Base-by-base conservation (phyloP, 2,329 filamentous ascomycete genomes). In the Dissoconium aciculare region DNA sequence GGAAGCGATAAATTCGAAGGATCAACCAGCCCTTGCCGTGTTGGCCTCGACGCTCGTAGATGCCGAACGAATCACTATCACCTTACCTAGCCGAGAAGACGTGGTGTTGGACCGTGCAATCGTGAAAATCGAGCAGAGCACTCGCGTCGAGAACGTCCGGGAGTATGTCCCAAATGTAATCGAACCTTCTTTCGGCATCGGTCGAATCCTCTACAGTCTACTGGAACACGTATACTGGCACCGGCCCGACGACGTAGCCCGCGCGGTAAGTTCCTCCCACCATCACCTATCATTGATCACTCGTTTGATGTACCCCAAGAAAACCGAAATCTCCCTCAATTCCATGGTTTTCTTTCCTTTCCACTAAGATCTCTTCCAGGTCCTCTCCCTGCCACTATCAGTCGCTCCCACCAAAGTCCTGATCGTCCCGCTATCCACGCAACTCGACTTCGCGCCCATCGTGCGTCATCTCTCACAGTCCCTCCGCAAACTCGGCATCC, bases 171-270 rank as follows among this genome's bases (percentile, higher is more conserved):
- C 87, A 36, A 94, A 94, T 52, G 48, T 53, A 24, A 53, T 94
- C 47, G 87, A 95, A 62, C 87, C 87, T 1, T 94, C 87, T 1
- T 95, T 94, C 49, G 87, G 87, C 65, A 91, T 95, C 49, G 87
- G 87, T 37, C 74, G 87, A 46, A 93, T 94, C 40, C 64, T 95
- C 35, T 94, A 92, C 63, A 75, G 79, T 35, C 63, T 95, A 47
- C 78, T 91, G 52, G 87, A 95, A 63, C 89, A 95, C 60, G 74
- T 71, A 54, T 95, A 85, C 70, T 95, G 87, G 87, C 82, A 75
- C 32, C 79, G 87, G 39, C 75, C 73, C 42, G 74, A 69, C 40
- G 79, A 85, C 43, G 83, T 89, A 55, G 75, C 82, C 31, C 79
- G 84, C 52, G 77, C 78, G 58, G 82, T 87, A 74, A 68, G 78